Evolutionary conservation across 1,284 basidiomycete species (phyloP).

Genomic region (Cryptococcus sp.): DNA sequence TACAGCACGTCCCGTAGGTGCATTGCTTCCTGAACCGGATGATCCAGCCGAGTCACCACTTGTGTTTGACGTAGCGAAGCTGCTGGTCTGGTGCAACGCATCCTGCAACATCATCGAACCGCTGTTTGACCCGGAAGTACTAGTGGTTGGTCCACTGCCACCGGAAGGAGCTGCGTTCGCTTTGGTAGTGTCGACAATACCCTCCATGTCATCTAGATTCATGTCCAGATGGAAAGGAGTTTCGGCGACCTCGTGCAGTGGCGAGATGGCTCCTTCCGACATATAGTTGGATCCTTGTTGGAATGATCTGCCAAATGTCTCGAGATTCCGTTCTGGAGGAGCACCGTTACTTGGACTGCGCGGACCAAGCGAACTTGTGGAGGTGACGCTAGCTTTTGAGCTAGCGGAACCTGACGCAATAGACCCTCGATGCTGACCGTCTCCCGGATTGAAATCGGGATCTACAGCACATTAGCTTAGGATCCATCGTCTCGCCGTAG

Average conservation of each 20-base stretch:
- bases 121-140: conserved; percentile 1
- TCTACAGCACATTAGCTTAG: conserved; percentile 7
- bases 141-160: conserved; percentile 1
- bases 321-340: conserved; percentile 1
- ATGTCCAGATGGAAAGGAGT: conserved; percentile 66
- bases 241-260: conserved; percentile 37
- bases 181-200: conserved; percentile 67
- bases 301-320: conserved; percentile 10
- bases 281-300: conserved; percentile 19
- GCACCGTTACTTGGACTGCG: conserved; percentile 2
- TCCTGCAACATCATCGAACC: conserved; percentile 32
- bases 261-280: conserved; percentile 35
- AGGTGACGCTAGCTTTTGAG: conserved; percentile 27
- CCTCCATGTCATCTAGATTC: conserved; percentile 78
- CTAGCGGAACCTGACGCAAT: conserved; percentile 21
- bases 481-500: neutral
- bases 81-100: conserved; percentile 32
- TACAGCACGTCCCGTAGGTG: conserved; percentile 12
- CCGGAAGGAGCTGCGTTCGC: conserved; percentile 30
- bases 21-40: conserved; percentile 10
- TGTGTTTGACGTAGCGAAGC: conserved; percentile 21
- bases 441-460: conserved; percentile 23
- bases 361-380: conserved; percentile 20
- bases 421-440: conserved; percentile 25
- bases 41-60: conserved; percentile 17